Evolutionary conservation across 306 rosid species (phyloP).

Genomic region (Trifolium dubium): DNA sequence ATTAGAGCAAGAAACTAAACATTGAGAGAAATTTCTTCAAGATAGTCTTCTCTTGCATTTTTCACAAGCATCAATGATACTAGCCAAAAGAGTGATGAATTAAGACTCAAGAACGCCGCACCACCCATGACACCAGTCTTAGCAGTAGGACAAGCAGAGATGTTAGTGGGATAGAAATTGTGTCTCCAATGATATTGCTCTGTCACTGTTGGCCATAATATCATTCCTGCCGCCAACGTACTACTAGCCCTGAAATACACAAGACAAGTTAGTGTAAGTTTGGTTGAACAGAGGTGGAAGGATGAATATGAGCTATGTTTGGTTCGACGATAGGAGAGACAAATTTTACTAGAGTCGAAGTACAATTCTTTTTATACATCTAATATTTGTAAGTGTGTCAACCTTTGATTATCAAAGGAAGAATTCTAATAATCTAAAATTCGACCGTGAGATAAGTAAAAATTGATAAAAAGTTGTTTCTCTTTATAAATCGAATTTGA

Average conservation of each 20-base stretch:
- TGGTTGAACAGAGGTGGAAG: too few relatives aligned
- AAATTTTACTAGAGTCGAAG: too few relatives aligned
- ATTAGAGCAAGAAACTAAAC: neutral
- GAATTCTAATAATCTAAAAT: too few relatives aligned
- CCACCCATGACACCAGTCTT: slow-evolving; percentile 39
- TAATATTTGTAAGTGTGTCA: too few relatives aligned
- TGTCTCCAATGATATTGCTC: slow-evolving; percentile 55
- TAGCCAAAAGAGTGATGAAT: slow-evolving; percentile 3
- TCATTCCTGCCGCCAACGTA: slow-evolving; percentile 50
- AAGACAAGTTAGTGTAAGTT: neutral
- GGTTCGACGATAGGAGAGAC: too few relatives aligned
- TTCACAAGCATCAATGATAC: slow-evolving; percentile 7
- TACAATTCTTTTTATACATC: too few relatives aligned
- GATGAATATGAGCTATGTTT: too few relatives aligned
- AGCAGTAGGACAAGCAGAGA: slow-evolving; percentile 59
- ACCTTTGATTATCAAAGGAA: too few relatives aligned
- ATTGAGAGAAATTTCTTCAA: neutral
- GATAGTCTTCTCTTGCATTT: slow-evolving; percentile 2
- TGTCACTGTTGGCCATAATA: slow-evolving; percentile 68
- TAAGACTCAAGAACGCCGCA: too few relatives aligned
- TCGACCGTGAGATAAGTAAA: too few relatives aligned
- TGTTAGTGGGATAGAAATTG: slow-evolving; percentile 12
- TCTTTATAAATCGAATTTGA: too few relatives aligned
- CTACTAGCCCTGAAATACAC: neutral
- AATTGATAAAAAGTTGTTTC: too few relatives aligned